phyloP scores from a whole-genome alignment of 768 basidiomycete species.

The Solioccasus polychromus region DNA sequence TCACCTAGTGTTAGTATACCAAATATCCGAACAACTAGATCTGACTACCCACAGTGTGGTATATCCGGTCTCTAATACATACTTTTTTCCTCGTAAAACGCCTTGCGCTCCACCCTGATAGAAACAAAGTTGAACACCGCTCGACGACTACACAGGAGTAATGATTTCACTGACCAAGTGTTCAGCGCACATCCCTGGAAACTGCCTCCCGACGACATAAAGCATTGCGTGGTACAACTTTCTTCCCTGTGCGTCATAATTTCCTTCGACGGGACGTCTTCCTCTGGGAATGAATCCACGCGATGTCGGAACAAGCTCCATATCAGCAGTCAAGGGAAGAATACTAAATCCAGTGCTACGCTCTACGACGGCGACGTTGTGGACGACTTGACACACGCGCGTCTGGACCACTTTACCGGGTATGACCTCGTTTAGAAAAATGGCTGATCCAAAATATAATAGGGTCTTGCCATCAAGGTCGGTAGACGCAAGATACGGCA shows the following conservation, averaged over 20 bases:
- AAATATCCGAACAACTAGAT: not conserved
- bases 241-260: constrained; percentile 5
- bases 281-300: constrained; percentile 1
- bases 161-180: not conserved
- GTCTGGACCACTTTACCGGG: constrained; percentile 2
- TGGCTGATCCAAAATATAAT: constrained; percentile 6
- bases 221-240: constrained; percentile 7
- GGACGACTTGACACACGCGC: too few species aligned
- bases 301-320: constrained; percentile 6
- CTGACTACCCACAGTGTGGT: constrained; percentile 1
- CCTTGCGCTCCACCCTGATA: constrained; percentile 6
- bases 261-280: constrained; percentile 6
- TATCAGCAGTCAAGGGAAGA: not conserved
- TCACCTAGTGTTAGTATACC: not conserved
- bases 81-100: constrained; percentile 1
- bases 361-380: too few species aligned
- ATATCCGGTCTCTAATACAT: constrained; percentile 3
- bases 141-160: not conserved
- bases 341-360: not conserved
- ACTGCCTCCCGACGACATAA: constrained; percentile 6
- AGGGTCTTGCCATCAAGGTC: too few species aligned
- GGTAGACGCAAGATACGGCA: not conserved
- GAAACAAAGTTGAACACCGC: too few species aligned
- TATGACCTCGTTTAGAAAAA: not conserved
- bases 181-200: constrained; percentile 9